A percentile compares a stretch with the other conserved stretches of the same genome.
Evolutionary conservation across 2,329 filamentous ascomycete species (phyloP).

Genomic region (Exserohilum turcica): DNA sequence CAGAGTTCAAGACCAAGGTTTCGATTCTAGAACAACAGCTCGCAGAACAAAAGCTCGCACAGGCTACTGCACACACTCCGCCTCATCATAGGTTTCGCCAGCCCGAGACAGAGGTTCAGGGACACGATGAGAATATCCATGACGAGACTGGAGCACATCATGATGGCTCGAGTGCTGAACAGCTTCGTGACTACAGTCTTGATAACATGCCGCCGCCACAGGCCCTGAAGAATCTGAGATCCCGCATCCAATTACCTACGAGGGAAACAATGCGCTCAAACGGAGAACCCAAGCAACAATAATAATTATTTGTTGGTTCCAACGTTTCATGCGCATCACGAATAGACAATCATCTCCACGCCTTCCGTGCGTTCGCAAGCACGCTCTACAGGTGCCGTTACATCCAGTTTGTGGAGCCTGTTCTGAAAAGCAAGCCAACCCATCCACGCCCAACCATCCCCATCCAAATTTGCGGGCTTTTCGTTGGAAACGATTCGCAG

Average conservation of each 20-base stretch:
- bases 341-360: background rate
- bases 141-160: background rate
- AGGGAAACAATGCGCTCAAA: constrained; percentile 5
- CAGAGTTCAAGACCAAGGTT: constrained; percentile 14
- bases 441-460: background rate
- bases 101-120: background rate
- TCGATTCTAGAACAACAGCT: constrained; percentile 14
- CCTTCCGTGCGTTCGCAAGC: background rate
- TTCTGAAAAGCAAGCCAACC: background rate
- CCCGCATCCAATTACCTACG: constrained; percentile 11
- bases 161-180: background rate
- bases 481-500: background rate
- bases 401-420: background rate
- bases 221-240: constrained; percentile 11
- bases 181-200: background rate
- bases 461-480: no score
- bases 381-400: background rate
- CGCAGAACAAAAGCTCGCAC: constrained; percentile 12
- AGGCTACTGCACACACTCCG: background rate
- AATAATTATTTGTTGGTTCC: background rate
- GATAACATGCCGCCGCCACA: constrained; percentile 8
- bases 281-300: background rate
- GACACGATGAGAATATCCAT: background rate
- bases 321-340: background rate
- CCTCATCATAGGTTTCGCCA: background rate